Conservation (phyloP, 306 rosid species). For the Gleditsia sinensis region DNA sequence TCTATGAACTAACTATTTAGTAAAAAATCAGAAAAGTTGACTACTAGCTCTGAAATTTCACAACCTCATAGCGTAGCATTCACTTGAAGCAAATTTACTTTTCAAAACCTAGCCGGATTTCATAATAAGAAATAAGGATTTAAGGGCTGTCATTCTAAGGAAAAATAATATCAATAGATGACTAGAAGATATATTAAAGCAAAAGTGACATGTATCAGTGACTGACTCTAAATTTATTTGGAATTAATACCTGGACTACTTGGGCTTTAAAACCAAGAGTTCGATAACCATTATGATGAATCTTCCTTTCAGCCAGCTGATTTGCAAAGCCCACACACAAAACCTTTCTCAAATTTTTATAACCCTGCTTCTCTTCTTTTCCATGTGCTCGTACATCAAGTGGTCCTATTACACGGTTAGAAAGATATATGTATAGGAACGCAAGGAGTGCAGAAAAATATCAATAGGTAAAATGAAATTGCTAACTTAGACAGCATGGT, state of each 20-base stretch:
- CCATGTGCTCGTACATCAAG: constrained; percentile 58
- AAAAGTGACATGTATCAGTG: constrained; percentile 19
- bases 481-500: constrained; percentile 1
- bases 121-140: neutral
- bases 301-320: constrained; percentile 97
- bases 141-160: constrained; percentile 26
- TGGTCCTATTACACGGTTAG: constrained; percentile 50
- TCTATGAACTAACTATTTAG: constrained; percentile 2
- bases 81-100: neutral
- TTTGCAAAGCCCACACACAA: constrained; percentile 89
- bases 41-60: constrained; percentile 28
- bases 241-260: constrained; percentile 78
- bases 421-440: constrained; percentile 5
- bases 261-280: constrained; percentile 87
- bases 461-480: neutral
- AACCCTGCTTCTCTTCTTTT: constrained; percentile 54
- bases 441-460: constrained; percentile 6
- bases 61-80: constrained; percentile 24
- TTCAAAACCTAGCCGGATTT: neutral
- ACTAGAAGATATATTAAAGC: constrained; percentile 5
- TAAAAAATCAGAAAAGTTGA: constrained; percentile 23
- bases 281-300: constrained; percentile 94
- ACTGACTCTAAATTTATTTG: constrained; percentile 17
- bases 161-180: constrained; percentile 11
- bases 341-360: constrained; percentile 81